Evolutionary conservation across 352 stramenopile species (phyloP), one percentile per base, ranked within the genome.

Genomic region (Blastocystis hominis): DNA sequence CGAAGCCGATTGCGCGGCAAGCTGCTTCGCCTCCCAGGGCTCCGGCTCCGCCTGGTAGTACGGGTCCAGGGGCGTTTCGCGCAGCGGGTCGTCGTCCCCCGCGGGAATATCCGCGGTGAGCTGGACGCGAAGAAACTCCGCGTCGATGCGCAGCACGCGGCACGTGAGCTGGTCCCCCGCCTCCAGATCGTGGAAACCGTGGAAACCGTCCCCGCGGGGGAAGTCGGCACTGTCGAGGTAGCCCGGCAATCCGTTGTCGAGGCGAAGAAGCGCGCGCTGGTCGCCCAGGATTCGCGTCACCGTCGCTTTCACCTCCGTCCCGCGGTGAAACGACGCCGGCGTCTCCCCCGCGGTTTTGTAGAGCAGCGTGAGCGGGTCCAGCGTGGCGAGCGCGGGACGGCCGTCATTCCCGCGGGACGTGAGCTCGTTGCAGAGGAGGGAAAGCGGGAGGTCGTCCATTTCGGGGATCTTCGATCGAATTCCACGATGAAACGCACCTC

Each of bases 41-140:
- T 84, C 72, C 36, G 72, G 72, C 30, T 84, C 20, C 56, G 36
- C 2, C n/a, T 66, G 20, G 56, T 66, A 84, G 56, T 84, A 84
- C 20, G 38, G 30, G 36, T 84, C 72, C 50, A 69, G 34, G 20
- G 30, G 15, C 30, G 24, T 46, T 17, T 4, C 9, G 15, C 38
- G 15, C 9, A 40, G 17, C 6, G 44, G 54, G 1, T 36, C 44
- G 24, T 84, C 56, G 44, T 84, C 62, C 30, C 66, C 53, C 24
- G 68, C 53, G n/a, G 46, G 46, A 3, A 38, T 46, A 1, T 53
- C 24, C 4, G 44, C 54, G n/a, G 46, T 68, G 34, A 84, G 56
- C 15, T 36, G 17, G 0, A 84, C 72, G 40, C 53, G 50, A 53
- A 64, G 68, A 40, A 68, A 68, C 6, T 46, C 44, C 36, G 54